Evolutionary conservation across 2,329 filamentous ascomycete species (phyloP).

Genomic region (Fusarium liriodendri): DNA sequence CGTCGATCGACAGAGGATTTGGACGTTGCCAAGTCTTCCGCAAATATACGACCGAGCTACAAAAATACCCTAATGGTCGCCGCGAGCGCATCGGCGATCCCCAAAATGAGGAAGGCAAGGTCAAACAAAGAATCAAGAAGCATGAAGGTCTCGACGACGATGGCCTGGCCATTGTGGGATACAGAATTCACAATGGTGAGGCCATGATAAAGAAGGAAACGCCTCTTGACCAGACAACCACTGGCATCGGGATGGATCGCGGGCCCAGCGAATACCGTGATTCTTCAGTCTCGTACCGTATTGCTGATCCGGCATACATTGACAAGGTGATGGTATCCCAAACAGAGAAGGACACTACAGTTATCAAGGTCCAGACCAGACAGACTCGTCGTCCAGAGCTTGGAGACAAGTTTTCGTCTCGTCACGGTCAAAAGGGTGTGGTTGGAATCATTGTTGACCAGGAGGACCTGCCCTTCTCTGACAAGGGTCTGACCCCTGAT

Average conservation of each 20-base stretch:
- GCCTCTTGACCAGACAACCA: conserved; percentile 81
- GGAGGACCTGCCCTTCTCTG: conserved; percentile 96
- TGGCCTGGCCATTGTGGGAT: conserved; percentile 88
- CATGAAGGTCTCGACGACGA: conserved; percentile 83
- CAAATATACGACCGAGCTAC: conserved; percentile 88
- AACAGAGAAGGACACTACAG: conserved; percentile 85
- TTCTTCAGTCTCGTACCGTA: conserved; percentile 80
- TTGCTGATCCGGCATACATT: conserved; percentile 87
- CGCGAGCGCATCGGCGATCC: conserved; percentile 73
- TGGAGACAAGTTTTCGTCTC: conserved; percentile 98
- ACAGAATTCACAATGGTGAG: conserved; percentile 80
- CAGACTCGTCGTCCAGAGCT: conserved; percentile 95
- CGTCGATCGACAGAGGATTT: conserved; percentile 93
- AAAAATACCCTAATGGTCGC: conserved; percentile 87
- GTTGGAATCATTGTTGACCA: conserved; percentile 97
- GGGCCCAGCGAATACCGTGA: conserved; percentile 74
- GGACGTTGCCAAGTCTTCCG: conserved; percentile 98
- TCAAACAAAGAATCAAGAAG: conserved; percentile 71
- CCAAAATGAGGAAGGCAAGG: conserved; percentile 68
- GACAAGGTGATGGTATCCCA: conserved; percentile 96
- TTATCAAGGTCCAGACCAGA: conserved; percentile 95
- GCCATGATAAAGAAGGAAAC: conserved; percentile 91
- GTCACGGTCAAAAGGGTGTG: conserved; percentile 98
- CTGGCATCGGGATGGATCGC: conserved; percentile 75
- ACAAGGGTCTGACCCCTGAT: conserved; percentile 90